These are phyloP conservation scores for Capronia americana DNA, from an alignment of 2,329 filamentous ascomycete genomes.

Conservation along the genomic window DNA sequence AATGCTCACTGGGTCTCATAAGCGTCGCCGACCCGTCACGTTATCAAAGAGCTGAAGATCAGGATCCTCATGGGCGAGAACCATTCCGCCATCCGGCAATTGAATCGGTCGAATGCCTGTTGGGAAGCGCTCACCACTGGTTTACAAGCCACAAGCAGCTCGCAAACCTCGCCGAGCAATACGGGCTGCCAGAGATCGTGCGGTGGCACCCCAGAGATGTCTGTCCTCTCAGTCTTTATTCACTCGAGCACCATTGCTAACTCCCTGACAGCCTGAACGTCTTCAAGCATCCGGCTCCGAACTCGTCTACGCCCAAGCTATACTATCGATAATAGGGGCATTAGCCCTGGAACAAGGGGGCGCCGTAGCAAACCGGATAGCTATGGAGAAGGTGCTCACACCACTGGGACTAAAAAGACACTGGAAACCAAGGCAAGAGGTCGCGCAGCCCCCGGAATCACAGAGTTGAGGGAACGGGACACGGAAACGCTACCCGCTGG, in stretches of 20 bases:
- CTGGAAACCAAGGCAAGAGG: conserved; percentile 36
- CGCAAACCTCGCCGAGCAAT: conserved; percentile 69
- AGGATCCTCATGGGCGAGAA: conserved; percentile 62
- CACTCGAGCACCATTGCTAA: not conserved
- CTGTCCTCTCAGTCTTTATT: conserved; percentile 44
- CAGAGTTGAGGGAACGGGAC: not conserved
- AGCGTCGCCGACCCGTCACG: conserved; percentile 48
- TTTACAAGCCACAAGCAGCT: conserved; percentile 71
- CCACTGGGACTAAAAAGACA: conserved; percentile 51
- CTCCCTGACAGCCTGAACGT: conserved; percentile 57
- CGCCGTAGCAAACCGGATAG: conserved; percentile 74
- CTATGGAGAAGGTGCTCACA: conserved; percentile 76
- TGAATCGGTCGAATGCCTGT: conserved; percentile 75
- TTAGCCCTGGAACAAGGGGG: conserved; percentile 87
- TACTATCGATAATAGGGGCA: conserved; percentile 88
- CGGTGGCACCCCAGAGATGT: conserved; percentile 90
- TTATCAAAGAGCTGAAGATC: conserved; percentile 43
- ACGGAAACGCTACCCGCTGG: not conserved
- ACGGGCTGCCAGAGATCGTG: conserved; percentile 76
- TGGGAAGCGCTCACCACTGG: conserved; percentile 63
- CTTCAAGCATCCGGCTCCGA: conserved; percentile 75
- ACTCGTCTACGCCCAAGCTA: conserved; percentile 74
- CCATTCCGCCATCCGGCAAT: conserved; percentile 75
- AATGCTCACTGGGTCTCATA: conserved; percentile 68
- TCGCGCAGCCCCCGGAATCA: conserved; percentile 34